Base-by-base conservation (phyloP, 2,329 filamentous ascomycete species). In the Aspergillus melleus region DNA sequence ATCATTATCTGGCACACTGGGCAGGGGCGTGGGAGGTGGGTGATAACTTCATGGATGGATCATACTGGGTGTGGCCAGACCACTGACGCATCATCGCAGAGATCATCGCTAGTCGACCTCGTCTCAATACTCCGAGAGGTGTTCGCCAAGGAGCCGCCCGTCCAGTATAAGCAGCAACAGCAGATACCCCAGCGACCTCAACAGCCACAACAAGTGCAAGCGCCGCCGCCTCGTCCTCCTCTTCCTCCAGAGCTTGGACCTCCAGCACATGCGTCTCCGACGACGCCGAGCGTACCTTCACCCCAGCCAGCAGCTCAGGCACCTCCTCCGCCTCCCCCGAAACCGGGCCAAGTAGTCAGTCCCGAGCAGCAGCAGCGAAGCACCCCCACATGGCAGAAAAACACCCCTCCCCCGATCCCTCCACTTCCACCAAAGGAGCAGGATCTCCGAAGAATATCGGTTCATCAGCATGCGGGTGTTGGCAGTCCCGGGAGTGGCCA, bases 1-100 rank as follows among this genome's bases (percentile, higher is more conserved):
- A 99, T 74, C 95, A 95, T 42, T 99, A 98, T 74, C 81, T 99
- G 51, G 91, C 92, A 32, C 88, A 92, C 63, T 99, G 95, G 95
- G 81, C 84, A 32, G 88, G 91, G 66, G 94, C 90, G 68, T 95
- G 91, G 90, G 91, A 96, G 86, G 91, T 96, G 76, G 80, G 90
- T 86, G 32, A 54, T 14, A 8, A 10, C 6, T 26, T 6, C 49
- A 42, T 47, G 11, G 19, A 9, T 12, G 30, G n/a, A 20, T n/a
- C 0, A 12, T 46, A 20, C 26, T 29, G 16, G 9, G 6, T 24
- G 14, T 52, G 5, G 24, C 19, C 10, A 22, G 44, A 12, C 2
- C 54, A 42, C 52, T 46, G 16, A 51, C 32, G 5, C 54, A 60
- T 46, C 19, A 52, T 46, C 59, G 53, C 70, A 84, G 92, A 94